Evolutionary conservation across 2,329 filamentous ascomycete genomes (phyloP), one percentile per base, ranked within the genome.

Genomic region (Ceratocystis variospora): DNA sequence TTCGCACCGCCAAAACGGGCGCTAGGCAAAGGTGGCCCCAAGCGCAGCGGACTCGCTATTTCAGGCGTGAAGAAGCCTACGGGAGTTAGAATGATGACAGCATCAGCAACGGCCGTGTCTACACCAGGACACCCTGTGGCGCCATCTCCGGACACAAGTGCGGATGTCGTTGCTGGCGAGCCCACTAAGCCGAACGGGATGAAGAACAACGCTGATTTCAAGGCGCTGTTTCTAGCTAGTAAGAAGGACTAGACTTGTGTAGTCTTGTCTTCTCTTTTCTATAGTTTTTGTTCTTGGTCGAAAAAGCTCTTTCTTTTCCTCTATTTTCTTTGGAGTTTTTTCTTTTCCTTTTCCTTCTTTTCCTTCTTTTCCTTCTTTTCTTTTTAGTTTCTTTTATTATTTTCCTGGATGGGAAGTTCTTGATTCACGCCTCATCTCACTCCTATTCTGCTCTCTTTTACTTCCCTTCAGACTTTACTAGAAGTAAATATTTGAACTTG

Each of bases 131-230:
- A 68, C 6, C 73, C 25, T 68, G 70, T 41, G 66, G 70, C 64
- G 68, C 68, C 55, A 66, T 65, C 69, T 22, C 66, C 68, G 2
- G 70, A 69, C 12, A 41, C 12, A 2, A 41, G 2, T 3, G 37
- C 10, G 37, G 37, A 41, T 41, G 37, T 41, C 8, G 3, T 37
- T 41, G 70, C 69, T 44, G 62, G 55, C 28, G 48, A 53, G 48
- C 48, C 28, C 15, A 31, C 55, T 31, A n/a, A 55, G 57, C 22
- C 19, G 44, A 50, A 45, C 22, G 46, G 61, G 22, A 73, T 72
- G 70, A 83, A 81, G 75, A 83, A 77, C 70, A 84, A 84, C 72
- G 79, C 80, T 1, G 81, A 84, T 71, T 84, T 84, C 70, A 83
- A 80, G 72, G 79, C 80, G n/a, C 74, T 81, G 71, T 78, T 81